These are phyloP conservation scores for Aspergillus ochraceus DNA, from an alignment of 2,329 filamentous ascomycete species.

Conservation along the genomic window DNA sequence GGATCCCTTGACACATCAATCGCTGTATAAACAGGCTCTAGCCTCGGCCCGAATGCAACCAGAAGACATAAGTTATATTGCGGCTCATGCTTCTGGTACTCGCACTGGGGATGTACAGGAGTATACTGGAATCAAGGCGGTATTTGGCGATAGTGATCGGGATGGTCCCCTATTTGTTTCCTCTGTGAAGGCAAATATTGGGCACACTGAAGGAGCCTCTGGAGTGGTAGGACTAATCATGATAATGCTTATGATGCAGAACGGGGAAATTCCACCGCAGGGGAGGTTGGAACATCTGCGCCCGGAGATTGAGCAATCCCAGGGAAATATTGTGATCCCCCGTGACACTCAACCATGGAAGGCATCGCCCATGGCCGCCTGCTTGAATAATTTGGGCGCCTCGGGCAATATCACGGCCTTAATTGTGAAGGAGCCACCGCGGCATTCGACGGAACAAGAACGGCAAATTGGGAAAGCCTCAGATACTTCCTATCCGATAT, in stretches of 20 bases:
- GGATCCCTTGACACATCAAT: conserved; percentile 19
- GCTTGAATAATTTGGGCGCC: not conserved
- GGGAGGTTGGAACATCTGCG: conserved; percentile 27
- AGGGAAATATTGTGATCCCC: conserved; percentile 15
- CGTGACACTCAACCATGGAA: conserved; percentile 16
- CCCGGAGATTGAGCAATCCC: conserved; percentile 14
- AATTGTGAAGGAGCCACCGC: not conserved
- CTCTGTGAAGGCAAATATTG: conserved; percentile 35
- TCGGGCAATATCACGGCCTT: not conserved
- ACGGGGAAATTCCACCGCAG: conserved; percentile 27
- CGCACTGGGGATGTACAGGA: conserved; percentile 30
- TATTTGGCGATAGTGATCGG: conserved; percentile 16
- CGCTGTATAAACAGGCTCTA: conserved; percentile 28
- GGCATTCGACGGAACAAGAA: not conserved
- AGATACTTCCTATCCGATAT: not conserved
- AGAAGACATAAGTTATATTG: conserved; percentile 27
- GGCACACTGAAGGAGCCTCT: conserved; percentile 35
- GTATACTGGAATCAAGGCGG: conserved; percentile 19
- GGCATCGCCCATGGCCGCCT: not conserved
- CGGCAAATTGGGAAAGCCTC: too few relatives aligned
- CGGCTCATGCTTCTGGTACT: conserved; percentile 36
- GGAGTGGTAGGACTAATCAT: conserved; percentile 33
- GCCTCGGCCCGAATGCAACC: conserved; percentile 17
- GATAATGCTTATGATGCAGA: conserved; percentile 29
- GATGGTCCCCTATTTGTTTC: conserved; percentile 18